phyloP scores from a whole-genome alignment of 2,329 filamentous ascomycete species.

The Chrysoporthe deuterocubensis region DNA sequence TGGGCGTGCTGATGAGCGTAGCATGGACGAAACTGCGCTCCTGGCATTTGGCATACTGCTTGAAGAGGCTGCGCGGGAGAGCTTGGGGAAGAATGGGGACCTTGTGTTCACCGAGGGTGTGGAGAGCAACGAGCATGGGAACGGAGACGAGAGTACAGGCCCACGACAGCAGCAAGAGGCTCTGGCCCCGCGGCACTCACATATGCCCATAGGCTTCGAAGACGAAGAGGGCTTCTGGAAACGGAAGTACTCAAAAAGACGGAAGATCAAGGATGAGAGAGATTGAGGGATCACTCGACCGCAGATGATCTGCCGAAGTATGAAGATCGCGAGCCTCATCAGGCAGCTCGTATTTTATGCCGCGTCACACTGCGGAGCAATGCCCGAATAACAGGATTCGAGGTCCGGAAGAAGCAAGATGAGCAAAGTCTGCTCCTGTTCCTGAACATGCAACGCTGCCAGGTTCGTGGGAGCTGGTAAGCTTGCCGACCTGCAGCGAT shows the following conservation, averaged over 20 bases:
- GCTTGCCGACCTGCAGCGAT: neutral
- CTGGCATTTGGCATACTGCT: conserved; percentile 75
- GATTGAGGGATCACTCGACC: neutral
- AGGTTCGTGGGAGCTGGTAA: neutral
- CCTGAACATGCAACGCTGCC: neutral
- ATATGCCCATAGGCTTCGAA: conserved; percentile 25
- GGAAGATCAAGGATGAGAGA: conserved; percentile 34
- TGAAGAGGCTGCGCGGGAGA: conserved; percentile 68
- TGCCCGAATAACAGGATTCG: neutral
- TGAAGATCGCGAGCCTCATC: neutral
- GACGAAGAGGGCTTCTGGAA: conserved; percentile 30
- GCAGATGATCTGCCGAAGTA: neutral
- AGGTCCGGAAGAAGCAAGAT: neutral
- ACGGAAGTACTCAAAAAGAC: conserved; percentile 38
- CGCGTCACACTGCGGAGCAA: neutral
- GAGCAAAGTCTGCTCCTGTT: neutral
- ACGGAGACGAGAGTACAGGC: neutral
- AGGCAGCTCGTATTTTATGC: neutral
- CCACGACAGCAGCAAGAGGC: conserved; percentile 10
- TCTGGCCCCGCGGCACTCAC: neutral
- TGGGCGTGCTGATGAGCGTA: conserved; percentile 54
- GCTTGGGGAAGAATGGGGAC: conserved; percentile 68
- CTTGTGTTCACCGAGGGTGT: conserved; percentile 70
- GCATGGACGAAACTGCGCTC: conserved; percentile 79
- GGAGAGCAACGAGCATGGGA: conserved; percentile 32